Base-by-base conservation (phyloP, 2,329 filamentous ascomycete species). In the Cladosporium halotolerans region DNA sequence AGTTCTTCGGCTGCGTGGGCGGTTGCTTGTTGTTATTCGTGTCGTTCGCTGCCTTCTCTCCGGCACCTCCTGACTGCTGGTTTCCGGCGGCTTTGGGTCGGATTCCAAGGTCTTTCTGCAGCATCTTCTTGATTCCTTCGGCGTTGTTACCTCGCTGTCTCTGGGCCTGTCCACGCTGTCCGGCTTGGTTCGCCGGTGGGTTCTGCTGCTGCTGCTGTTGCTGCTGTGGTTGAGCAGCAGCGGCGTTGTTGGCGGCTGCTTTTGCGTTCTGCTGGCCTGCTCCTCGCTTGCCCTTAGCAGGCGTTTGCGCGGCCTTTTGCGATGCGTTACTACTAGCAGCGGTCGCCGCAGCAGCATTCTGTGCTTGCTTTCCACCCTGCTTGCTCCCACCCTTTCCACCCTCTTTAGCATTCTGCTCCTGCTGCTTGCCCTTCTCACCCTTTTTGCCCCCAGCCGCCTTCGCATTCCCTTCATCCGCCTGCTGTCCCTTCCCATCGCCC, bases 91-190 rank as follows among this genome's bases (percentile, higher is more conserved):
- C 56, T 68, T 74, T 55, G 38, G 73, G 72, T 31, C 72, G 72
- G 11, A 84, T 71, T 10, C 82, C 82, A 18, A 84, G 69, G 64
- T 85, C 82, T 53, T 81, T 78, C 59, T 83, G 80, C 2, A 84
- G 70, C 64, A 85, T 83, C 45, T 79, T 61, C 73, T 69, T 69
- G 59, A 70, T 69, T 14, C 63, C 66, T 39, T 68, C 66, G 9
- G 64, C 57, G 31, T 62, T 62, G 44, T 58, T 61, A 9, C 60
- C 63, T n/a, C 65, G 33, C 53, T 62, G 64, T 40, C 64, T 59
- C 32, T 60, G 63, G 9, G 54, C 55, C n/a, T 57, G 57, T 48
- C 60, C 59, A 13, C 60, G 55, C 28, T 60, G 46, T 28, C 60
- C 50, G 3, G 59, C 58, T 19, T 60, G 55, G 53, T 51, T 57